phyloP scores from a whole-genome alignment of 2,329 filamentous ascomycete species.

The Corniculantispora saksenae region DNA sequence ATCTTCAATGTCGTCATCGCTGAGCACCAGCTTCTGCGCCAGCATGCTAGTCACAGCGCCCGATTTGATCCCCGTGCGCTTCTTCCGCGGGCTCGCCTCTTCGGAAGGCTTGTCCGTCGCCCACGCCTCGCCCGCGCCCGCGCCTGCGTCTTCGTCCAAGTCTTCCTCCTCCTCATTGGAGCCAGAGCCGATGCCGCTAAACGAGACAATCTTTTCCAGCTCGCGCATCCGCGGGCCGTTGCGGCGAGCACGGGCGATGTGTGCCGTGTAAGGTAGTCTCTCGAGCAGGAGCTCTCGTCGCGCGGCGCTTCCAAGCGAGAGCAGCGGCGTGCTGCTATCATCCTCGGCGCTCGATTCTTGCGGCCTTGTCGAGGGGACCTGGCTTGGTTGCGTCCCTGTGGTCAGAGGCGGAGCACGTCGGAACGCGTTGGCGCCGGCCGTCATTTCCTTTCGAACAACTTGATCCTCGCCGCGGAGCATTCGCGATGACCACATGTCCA shows the following conservation, averaged over 20 bases:
- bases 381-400: constrained; percentile 12
- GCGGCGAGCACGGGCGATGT: constrained; percentile 55
- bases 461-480: constrained; percentile 56
- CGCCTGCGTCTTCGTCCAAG: constrained; percentile 35
- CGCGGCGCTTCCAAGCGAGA: constrained; percentile 65
- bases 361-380: background rate
- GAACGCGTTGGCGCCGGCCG: constrained; percentile 51
- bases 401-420: constrained; percentile 32
- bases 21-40: constrained; percentile 69
- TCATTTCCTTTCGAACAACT: constrained; percentile 39
- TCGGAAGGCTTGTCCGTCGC: constrained; percentile 63
- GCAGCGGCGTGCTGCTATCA: constrained; percentile 39
- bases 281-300: constrained; percentile 78
- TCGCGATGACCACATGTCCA: constrained; percentile 68
- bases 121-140: constrained; percentile 51
- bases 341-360: constrained; percentile 21
- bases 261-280: constrained; percentile 80
- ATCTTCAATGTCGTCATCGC: constrained; percentile 85
- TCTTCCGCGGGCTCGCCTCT: constrained; percentile 52
- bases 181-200: constrained; percentile 60
- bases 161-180: constrained; percentile 50
- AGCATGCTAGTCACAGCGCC: constrained; percentile 43
- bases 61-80: constrained; percentile 39
- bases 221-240: constrained; percentile 50
- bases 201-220: constrained; percentile 68